phyloP scores from a whole-genome alignment of 148 eudicot species.

The Euryodendron excelsum region DNA sequence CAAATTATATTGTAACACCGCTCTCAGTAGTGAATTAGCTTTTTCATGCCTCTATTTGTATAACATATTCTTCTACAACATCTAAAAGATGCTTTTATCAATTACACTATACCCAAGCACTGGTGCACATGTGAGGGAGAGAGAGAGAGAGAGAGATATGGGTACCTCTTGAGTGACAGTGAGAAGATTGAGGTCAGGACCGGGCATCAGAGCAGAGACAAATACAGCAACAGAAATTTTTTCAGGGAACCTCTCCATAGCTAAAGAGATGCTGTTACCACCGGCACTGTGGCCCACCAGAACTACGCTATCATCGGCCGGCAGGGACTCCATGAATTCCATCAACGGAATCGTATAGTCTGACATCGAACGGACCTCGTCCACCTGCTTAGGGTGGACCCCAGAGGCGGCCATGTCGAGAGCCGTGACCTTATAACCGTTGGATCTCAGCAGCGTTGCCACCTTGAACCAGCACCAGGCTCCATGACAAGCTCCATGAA shows the following conservation, averaged over 20 bases:
- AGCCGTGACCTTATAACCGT: conserved; percentile 32
- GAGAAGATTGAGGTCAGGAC: conserved; percentile 12
- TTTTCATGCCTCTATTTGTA: too few relatives aligned
- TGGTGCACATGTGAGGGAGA: too few relatives aligned
- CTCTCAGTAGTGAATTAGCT: too few relatives aligned
- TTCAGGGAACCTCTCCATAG: conserved; percentile 26
- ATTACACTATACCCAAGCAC: too few relatives aligned
- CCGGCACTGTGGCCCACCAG: conserved; percentile 32
- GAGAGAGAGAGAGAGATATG: conserved; percentile 11
- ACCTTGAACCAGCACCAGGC: conserved; percentile 53
- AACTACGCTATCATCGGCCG: conserved; percentile 23
- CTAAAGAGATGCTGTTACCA: conserved; percentile 25
- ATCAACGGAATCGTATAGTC: conserved; percentile 24
- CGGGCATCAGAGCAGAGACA: conserved; percentile 29
- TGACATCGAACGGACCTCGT: conserved; percentile 19
- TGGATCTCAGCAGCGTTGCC: conserved; percentile 22
- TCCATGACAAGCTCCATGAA: conserved; percentile 45
- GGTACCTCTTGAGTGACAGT: conserved; percentile 22
- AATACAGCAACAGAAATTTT: conserved; percentile 32
- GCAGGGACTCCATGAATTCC: conserved; percentile 25
- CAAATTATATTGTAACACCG: too few relatives aligned
- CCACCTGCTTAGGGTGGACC: conserved; percentile 11
- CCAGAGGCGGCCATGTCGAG: conserved; percentile 38
- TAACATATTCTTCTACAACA: too few relatives aligned
- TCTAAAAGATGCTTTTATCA: too few relatives aligned